Base-by-base conservation (phyloP, 495 filamentous ascomycete genomes). In the Bacidia gigantensis region DNA sequence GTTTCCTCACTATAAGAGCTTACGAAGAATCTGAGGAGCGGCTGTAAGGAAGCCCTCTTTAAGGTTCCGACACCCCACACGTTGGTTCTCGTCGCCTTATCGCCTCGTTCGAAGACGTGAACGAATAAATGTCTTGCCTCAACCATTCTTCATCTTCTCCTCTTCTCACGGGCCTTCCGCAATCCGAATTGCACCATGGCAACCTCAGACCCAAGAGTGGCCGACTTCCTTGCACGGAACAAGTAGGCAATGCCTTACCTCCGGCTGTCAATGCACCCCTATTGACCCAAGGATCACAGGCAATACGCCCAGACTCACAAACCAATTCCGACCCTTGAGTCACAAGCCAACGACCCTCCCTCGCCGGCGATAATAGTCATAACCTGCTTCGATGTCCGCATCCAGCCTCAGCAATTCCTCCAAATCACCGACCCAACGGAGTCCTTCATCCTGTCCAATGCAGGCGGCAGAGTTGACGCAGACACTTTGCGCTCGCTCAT, bases 381-480 rank as follows among this genome's bases (percentile, higher is more conserved):
- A 35, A 7, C 29, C 29, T 35, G 29, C 29, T 35, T 35, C 29
- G 29, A 35, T 14, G 29, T 35, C 7, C 29, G 29, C 29, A 35
- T 35, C 29, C 29, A 35, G 14, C 29, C 29, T 5, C 29, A 14
- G 29, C 7, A 35, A 7, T 35, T 35, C 14, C 29, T 35, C 7
- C 29, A 35, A 35, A 35, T 35, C 29, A 35, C 29, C 5, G 29
- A 35, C 29, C 29, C 29, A 35, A 35, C 29, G 29, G 29, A 35
- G 14, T 5, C 29, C 5, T 35, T 35, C 29, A 7, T 35, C 29
- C 29, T 35, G 7, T 35, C 22, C 32, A 54, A 54, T 29, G 52
- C 52, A 12, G 52, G 52, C 9, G 52, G 52, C 38, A 29, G 52
- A 3, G 21, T 43, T 18, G 35, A 24, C 11, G 52, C 14, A 3